Percentiles rank a stretch among this genome's conserved stretches.
These are phyloP conservation scores for Novymonas esmeraldas DNA, from an alignment of 208 protist genomes.

Conservation along the genomic window DNA sequence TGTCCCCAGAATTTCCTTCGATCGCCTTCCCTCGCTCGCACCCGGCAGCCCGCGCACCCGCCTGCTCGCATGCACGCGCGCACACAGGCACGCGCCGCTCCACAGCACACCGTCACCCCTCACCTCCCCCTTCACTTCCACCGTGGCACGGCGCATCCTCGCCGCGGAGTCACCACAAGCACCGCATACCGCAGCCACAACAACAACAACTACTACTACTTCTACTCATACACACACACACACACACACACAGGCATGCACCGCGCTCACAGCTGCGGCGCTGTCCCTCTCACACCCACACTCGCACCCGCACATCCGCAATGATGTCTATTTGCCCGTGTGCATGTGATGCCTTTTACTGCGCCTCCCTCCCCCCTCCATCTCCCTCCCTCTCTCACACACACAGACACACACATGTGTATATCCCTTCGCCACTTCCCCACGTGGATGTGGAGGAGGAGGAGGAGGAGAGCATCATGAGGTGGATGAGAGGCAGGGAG, in stretches of 20 bases:
- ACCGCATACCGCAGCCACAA: neutral
- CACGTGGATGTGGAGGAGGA: neutral
- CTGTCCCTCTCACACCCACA: neutral
- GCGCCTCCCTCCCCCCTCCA: too few relatives aligned
- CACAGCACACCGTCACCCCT: too few relatives aligned
- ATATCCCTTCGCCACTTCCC: neutral
- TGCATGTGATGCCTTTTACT: too few relatives aligned
- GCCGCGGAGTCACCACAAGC: too few relatives aligned
- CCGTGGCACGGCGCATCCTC: too few relatives aligned
- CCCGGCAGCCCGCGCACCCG: too few relatives aligned
- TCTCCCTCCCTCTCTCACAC: neutral
- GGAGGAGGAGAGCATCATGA: too few relatives aligned
- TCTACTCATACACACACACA: neutral
- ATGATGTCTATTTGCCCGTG: neutral
- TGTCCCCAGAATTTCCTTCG: slow-evolving; percentile 27
- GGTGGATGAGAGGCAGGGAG: too few relatives aligned
- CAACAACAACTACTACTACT: neutral
- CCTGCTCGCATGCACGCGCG: too few relatives aligned
- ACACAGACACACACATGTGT: neutral
- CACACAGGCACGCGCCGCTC: too few relatives aligned
- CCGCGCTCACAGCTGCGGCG: too few relatives aligned
- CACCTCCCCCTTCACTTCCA: too few relatives aligned
- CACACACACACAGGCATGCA: neutral
- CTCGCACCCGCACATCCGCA: neutral
- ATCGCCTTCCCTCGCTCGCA: neutral